Percentiles rank a stretch among this genome's conserved stretches.
Evolutionary conservation across 345 rosid species (phyloP).

Genomic region (Acer yangbiense): DNA sequence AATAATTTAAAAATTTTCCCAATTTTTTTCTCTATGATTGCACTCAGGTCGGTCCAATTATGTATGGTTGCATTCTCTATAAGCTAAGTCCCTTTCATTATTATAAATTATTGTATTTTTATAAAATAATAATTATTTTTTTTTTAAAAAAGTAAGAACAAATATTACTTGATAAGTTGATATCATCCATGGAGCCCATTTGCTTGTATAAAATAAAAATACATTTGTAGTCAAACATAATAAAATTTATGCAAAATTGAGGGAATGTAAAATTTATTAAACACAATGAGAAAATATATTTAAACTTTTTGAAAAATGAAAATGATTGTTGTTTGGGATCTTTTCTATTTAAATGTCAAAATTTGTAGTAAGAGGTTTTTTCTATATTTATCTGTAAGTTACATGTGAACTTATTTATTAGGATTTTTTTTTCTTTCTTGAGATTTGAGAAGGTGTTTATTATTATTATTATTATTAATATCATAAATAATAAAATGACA

Average conservation of each 20-base stretch:
- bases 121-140: not conserved
- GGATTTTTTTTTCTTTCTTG: not conserved
- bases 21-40: constrained; percentile 5
- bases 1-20: not conserved
- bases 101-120: not conserved
- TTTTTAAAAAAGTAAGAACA: no score
- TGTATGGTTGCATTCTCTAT: not conserved
- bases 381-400: no score
- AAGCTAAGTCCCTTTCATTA: constrained; percentile 7
- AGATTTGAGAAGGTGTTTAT: no score
- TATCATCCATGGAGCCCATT: not conserved
- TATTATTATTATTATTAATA: no score
- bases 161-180: no score
- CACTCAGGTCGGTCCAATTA: constrained; percentile 26
- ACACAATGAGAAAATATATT: no score
- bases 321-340: not conserved
- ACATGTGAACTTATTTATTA: not conserved
- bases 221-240: no score
- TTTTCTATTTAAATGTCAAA: no score
- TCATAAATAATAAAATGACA: no score
- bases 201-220: not conserved
- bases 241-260: no score
- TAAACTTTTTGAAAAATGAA: no score
- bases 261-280: not conserved
- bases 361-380: no score